Conservation (phyloP, 2,329 filamentous ascomycete species). For the Ceratocystis harringtonii region DNA sequence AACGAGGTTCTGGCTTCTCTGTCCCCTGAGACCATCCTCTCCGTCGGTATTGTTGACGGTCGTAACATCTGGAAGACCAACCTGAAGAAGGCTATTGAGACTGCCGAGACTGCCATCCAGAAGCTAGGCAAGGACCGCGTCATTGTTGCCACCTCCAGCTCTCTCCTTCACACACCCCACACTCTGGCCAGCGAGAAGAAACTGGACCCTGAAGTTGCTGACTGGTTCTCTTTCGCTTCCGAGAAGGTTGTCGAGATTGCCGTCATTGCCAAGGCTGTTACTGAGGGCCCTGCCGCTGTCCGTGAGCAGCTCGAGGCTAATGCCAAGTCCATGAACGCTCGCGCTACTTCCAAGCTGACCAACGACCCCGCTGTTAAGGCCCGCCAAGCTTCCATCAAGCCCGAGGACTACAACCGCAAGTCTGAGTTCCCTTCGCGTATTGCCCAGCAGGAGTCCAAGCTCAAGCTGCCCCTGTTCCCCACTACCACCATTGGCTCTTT, state of each 20-base stretch:
- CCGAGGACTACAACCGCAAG: slow-evolving; percentile 81
- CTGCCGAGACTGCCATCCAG: slow-evolving; percentile 76
- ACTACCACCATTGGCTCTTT: slow-evolving; percentile 99
- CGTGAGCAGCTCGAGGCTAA: slow-evolving; percentile 87
- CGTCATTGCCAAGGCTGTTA: slow-evolving; percentile 92
- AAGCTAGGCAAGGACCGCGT: slow-evolving; percentile 95
- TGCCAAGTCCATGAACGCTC: slow-evolving; percentile 81
- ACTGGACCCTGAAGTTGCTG: slow-evolving; percentile 77
- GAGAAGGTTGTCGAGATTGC: slow-evolving; percentile 90
- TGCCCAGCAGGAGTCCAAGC: slow-evolving; percentile 73
- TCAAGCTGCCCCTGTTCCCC: slow-evolving; percentile 91
- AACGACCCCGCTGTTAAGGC: slow-evolving; percentile 98
- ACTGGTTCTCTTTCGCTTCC: slow-evolving; percentile 97
- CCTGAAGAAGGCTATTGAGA: slow-evolving; percentile 88
- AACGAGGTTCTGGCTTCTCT: slow-evolving; percentile 69
- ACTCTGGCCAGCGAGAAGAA: slow-evolving; percentile 98
- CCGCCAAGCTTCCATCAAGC: slow-evolving; percentile 73
- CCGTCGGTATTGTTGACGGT: slow-evolving; percentile 91
- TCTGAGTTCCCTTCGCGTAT: slow-evolving; percentile 77
- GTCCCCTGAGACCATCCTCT: slow-evolving; percentile 78
- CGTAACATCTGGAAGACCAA: slow-evolving; percentile 99
- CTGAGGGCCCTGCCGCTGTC: slow-evolving; percentile 75
- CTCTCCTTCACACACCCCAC: slow-evolving; percentile 95
- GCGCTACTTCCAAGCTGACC: slow-evolving; percentile 82
- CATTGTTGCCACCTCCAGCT: slow-evolving; percentile 91